A percentile compares a stretch with the other conserved stretches of the same genome.
Evolutionary conservation across 2,329 filamentous ascomycete species (phyloP).

Genomic region (Talaromyces sp.): DNA sequence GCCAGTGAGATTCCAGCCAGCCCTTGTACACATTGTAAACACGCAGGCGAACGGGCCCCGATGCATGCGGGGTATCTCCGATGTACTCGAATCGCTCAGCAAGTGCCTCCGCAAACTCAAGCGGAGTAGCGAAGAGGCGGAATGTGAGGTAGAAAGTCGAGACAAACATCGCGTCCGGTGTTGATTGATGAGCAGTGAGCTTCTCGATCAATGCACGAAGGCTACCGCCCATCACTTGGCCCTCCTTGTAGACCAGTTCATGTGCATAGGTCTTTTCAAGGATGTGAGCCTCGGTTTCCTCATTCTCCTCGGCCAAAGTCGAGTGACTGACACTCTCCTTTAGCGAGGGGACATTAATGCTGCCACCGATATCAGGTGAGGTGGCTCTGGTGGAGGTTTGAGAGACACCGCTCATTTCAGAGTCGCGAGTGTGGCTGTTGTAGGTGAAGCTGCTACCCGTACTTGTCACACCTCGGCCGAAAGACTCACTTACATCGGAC

Average conservation of each 20-base stretch:
- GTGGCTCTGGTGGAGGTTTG: slow-evolving; percentile 84
- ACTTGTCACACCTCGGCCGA: slow-evolving; percentile 72
- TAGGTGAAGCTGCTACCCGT: slow-evolving; percentile 79
- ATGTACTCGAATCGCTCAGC: slow-evolving; percentile 93
- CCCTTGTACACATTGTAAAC: slow-evolving; percentile 97
- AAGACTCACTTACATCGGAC: slow-evolving; percentile 35
- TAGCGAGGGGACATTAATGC: slow-evolving; percentile 62
- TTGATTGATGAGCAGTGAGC: slow-evolving; percentile 88
- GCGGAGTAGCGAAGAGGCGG: slow-evolving; percentile 82
- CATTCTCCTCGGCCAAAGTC: slow-evolving; percentile 70
- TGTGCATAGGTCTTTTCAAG: slow-evolving; percentile 90
- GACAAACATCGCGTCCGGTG: slow-evolving; percentile 87
- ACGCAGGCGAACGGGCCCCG: slow-evolving; percentile 79
- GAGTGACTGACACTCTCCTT: slow-evolving; percentile 70
- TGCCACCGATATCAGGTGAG: slow-evolving; percentile 70
- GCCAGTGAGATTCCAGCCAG: slow-evolving; percentile 97
- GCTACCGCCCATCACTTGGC: slow-evolving; percentile 89
- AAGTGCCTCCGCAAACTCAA: slow-evolving; percentile 77
- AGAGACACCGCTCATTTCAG: slow-evolving; percentile 77
- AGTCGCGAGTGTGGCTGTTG: slow-evolving; percentile 71
- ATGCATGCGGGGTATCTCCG: slow-evolving; percentile 72
- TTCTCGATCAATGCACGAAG: slow-evolving; percentile 90
- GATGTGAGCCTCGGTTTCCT: slow-evolving; percentile 80
- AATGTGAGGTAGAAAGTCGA: slow-evolving; percentile 97
- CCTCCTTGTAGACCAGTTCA: slow-evolving; percentile 92